Evolutionary conservation across 257 asterid species (phyloP).

Genomic region (Solanum boliviense): DNA sequence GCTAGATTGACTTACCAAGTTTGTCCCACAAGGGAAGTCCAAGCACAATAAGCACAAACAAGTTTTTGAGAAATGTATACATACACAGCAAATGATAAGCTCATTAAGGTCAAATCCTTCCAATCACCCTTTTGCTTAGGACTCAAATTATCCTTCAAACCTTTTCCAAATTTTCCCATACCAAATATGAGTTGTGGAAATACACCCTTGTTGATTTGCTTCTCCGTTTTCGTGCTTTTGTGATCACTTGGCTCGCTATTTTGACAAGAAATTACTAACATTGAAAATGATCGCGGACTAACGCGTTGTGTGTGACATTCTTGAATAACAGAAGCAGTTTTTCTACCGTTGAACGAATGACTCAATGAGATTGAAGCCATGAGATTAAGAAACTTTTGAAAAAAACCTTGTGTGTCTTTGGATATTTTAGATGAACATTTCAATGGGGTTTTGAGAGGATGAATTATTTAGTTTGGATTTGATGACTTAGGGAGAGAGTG

Average conservation of each 20-base stretch:
- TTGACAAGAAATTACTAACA: constrained; percentile 32
- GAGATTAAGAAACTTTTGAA: not conserved
- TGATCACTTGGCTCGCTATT: constrained; percentile 13
- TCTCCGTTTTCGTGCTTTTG: constrained; percentile 1
- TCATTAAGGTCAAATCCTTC: constrained; percentile 74
- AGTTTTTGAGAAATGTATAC: constrained; percentile 82
- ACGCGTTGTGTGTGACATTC: not conserved
- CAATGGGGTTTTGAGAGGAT: not conserved
- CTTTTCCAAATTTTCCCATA: constrained; percentile 41
- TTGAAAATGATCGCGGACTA: constrained; percentile 10
- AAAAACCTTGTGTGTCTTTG: not conserved
- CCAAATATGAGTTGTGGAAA: constrained; percentile 16
- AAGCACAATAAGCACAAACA: constrained; percentile 85
- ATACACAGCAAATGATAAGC: constrained; percentile 87
- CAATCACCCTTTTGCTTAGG: constrained; percentile 86
- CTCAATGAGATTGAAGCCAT: not conserved
- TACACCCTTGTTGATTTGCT: constrained; percentile 19
- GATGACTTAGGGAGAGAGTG: not conserved
- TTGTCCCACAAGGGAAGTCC: constrained; percentile 45
- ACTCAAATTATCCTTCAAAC: constrained; percentile 46
- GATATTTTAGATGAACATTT: not conserved
- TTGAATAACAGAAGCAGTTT: not conserved
- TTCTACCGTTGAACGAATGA: not conserved
- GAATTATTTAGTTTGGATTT: not conserved
- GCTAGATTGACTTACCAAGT: constrained; percentile 22